Evolutionary conservation across 257 asterid genomes (phyloP), one percentile per base, ranked within the genome.

Genomic region (Ocimum tenuiflorum): DNA sequence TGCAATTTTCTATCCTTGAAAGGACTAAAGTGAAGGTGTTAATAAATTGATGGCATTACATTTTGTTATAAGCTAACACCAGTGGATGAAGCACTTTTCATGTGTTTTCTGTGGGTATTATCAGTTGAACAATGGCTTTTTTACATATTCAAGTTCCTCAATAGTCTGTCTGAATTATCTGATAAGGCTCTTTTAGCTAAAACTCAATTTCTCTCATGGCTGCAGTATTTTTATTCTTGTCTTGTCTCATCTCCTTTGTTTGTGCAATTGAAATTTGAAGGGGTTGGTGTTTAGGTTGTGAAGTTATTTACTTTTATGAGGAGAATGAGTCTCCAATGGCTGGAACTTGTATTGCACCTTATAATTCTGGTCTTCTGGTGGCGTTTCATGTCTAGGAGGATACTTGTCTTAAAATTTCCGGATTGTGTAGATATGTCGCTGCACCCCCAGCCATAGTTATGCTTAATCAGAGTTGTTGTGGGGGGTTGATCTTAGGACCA

Each of bases 401-500:
- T 46, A 36, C 31, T 15, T 61, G 54, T 14, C 24, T 19, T 11
- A n/a, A 60, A 60, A 1, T 13, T 23, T 17, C 8, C 53, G 11
- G 23, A 33, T n/a, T 15, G 20, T 43, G 65, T 67, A 42, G 31
- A 45, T 11, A 42, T 18, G 18, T 42, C 18, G 19, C 67, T 24
- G 55, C 42, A 13, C 24, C 5, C 57, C 43, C 15, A 4, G 13
- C 79, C 23, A 2, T 31, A 62, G 13, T 54, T 43, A 13, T 18
- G 29, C 23, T 24, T 29, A 22, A 55, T 55, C 24, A 57, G 22
- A 17, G 18, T 14, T 11, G 48, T 1, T 27, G n/a, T n/a, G 60
- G n/a, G 29, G 10, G 15, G 27, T 48, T 49, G 70, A 53, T 67
- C 38, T 23, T 52, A 52, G 78, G 65, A 53, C 71, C 71, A 63